Percentiles rank a stretch among this genome's conserved stretches.
phyloP scores from a whole-genome alignment of 768 basidiomycete genomes.

The Suillus spraguei region DNA sequence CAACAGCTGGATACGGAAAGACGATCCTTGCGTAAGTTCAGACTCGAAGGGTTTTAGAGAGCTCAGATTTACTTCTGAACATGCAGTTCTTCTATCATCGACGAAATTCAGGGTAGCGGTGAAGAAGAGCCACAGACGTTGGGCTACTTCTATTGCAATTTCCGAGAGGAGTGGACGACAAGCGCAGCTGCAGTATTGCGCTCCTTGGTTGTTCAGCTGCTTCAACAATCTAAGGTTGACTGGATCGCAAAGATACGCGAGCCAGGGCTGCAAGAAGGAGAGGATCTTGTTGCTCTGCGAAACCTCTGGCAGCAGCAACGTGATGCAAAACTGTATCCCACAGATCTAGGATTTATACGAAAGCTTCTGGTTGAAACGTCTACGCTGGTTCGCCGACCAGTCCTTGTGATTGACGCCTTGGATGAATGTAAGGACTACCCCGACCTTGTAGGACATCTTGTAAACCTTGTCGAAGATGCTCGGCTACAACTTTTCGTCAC shows the following conservation, averaged over 20 bases:
- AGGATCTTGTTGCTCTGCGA: conserved; percentile 1
- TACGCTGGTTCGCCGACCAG: no score
- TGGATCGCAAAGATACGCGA: not conserved
- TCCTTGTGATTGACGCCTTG: no score
- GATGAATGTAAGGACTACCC: no score
- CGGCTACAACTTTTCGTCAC: no score
- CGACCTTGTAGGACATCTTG: no score
- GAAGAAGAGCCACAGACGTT: conserved; percentile 7
- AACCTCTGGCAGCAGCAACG: not conserved
- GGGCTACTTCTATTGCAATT: not conserved
- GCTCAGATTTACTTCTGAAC: not conserved
- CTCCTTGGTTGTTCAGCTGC: conserved; percentile 20
- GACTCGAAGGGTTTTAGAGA: not conserved
- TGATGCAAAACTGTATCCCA: no score
- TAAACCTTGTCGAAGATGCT: no score
- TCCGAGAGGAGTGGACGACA: conserved; percentile 7
- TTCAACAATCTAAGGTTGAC: not conserved
- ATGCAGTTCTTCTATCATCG: conserved; percentile 9
- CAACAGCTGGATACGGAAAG: not conserved
- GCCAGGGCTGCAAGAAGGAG: not conserved
- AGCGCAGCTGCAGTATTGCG: conserved; percentile 18
- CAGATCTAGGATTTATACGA: no score
- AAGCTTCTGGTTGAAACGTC: no score
- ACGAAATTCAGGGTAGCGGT: not conserved
- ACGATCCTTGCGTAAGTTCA: not conserved